Conservation (phyloP, 75 land plant genomes). For the Adiantum capillusveneris region DNA sequence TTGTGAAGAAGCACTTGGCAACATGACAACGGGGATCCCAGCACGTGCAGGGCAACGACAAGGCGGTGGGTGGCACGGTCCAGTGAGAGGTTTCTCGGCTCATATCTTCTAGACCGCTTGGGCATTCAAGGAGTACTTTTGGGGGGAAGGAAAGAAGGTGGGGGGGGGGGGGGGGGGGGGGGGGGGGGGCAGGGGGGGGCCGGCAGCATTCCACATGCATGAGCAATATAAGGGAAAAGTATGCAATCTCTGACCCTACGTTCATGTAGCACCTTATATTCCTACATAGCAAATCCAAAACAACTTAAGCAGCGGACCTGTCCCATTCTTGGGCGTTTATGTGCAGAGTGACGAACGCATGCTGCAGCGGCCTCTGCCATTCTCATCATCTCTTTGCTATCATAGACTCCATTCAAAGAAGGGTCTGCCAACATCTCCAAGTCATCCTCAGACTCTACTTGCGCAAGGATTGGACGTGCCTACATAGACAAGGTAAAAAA, state of each 20-base stretch:
- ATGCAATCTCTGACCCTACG: neutral
- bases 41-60: too few relatives aligned
- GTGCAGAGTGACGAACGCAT: slow-evolving; percentile 79
- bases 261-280: neutral
- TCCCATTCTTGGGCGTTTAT: slow-evolving; percentile 78
- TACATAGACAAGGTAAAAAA: slow-evolving; percentile 6
- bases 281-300: neutral
- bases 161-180: too few relatives aligned
- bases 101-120: too few relatives aligned
- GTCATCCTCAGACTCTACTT: slow-evolving; percentile 50
- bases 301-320: slow-evolving; percentile 37
- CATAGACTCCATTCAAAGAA: slow-evolving; percentile 45
- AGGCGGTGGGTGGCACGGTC: too few relatives aligned
- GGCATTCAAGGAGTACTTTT: too few relatives aligned
- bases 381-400: slow-evolving; percentile 54
- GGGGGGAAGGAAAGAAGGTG: too few relatives aligned
- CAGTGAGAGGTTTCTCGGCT: too few relatives aligned
- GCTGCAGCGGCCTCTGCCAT: slow-evolving; percentile 86
- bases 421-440: slow-evolving; percentile 55
- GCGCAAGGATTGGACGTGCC: slow-evolving; percentile 62
- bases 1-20: too few relatives aligned
- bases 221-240: neutral
- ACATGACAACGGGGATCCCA: too few relatives aligned
- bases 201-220: too few relatives aligned
- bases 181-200: too few relatives aligned